Evolutionary conservation across 257 asterid genomes (phyloP).

Genomic region (Cynanchum wilfordii): DNA sequence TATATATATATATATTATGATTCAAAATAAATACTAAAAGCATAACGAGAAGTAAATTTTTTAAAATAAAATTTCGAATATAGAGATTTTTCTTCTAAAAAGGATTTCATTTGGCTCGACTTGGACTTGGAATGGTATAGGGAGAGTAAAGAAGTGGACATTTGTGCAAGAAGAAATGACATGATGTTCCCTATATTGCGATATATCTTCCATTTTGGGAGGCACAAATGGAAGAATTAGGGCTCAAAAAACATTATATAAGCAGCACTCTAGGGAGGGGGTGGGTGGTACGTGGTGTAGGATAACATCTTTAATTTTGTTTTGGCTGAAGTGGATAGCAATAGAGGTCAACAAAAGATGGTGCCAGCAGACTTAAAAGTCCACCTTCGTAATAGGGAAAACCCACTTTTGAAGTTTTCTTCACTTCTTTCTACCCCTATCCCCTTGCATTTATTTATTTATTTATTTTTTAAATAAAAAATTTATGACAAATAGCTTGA

Average conservation of each 20-base stretch:
- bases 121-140: no score
- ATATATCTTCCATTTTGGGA: slow-evolving; percentile 18
- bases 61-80: no score
- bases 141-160: not conserved
- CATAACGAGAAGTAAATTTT: no score
- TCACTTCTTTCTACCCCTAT: no score
- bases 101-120: no score
- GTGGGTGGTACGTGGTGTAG: not conserved
- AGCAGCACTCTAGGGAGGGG: not conserved
- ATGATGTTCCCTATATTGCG: slow-evolving; percentile 4
- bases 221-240: slow-evolving; percentile 1
- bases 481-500: no score
- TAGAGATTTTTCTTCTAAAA: no score
- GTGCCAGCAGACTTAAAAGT: slow-evolving; percentile 10
- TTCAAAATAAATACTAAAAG: no score
- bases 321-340: slow-evolving; percentile 21
- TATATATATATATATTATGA: no score
- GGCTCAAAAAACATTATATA: not conserved
- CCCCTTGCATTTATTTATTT: no score
- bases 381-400: slow-evolving; percentile 20
- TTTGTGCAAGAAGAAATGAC: slow-evolving; percentile 7
- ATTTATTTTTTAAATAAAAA: no score
- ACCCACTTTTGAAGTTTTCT: slow-evolving; percentile 6
- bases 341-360: slow-evolving; percentile 16
- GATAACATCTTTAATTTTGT: not conserved